These are phyloP conservation scores for Plasmodium berghei DNA, from an alignment of 169 alveolate genomes.

Conservation along the genomic window DNA sequence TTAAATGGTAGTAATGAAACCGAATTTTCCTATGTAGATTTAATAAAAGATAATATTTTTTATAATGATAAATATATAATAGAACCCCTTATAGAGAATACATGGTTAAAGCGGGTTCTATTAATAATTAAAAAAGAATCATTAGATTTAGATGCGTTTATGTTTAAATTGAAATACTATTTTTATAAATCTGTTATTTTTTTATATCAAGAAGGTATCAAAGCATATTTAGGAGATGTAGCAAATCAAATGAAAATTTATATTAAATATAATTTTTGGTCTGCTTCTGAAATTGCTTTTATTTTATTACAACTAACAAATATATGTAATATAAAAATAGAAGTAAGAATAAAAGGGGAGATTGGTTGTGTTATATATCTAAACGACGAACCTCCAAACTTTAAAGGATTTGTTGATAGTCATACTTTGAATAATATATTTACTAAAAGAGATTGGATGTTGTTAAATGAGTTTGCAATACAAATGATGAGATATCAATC, in stretches of 20 bases:
- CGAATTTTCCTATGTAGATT: conserved; percentile 20
- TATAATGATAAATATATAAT: conserved; percentile 54
- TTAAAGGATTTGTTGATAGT: conserved; percentile 84
- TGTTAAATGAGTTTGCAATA: conserved; percentile 81
- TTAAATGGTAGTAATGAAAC: neutral
- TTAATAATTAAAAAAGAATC: conserved; percentile 78
- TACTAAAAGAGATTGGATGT: conserved; percentile 82
- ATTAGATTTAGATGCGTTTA: conserved; percentile 74
- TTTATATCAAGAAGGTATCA: conserved; percentile 85
- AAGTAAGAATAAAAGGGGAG: conserved; percentile 86
- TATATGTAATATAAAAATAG: conserved; percentile 79
- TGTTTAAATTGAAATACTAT: conserved; percentile 77
- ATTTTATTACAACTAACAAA: conserved; percentile 81
- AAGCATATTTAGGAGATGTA: conserved; percentile 86
- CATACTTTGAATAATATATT: conserved; percentile 81
- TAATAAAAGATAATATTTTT: conserved; percentile 42
- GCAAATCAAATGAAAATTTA: conserved; percentile 88
- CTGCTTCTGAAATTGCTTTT: conserved; percentile 86
- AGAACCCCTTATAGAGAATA: conserved; percentile 84
- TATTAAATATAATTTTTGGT: conserved; percentile 85
- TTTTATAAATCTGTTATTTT: conserved; percentile 82
- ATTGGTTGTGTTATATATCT: conserved; percentile 87
- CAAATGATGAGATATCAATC: conserved; percentile 77
- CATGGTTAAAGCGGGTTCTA: conserved; percentile 83
- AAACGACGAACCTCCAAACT: conserved; percentile 76